These are phyloP conservation scores for Agaricus sinodeliciosus DNA, from an alignment of 768 basidiomycete species.

Conservation along the genomic window DNA sequence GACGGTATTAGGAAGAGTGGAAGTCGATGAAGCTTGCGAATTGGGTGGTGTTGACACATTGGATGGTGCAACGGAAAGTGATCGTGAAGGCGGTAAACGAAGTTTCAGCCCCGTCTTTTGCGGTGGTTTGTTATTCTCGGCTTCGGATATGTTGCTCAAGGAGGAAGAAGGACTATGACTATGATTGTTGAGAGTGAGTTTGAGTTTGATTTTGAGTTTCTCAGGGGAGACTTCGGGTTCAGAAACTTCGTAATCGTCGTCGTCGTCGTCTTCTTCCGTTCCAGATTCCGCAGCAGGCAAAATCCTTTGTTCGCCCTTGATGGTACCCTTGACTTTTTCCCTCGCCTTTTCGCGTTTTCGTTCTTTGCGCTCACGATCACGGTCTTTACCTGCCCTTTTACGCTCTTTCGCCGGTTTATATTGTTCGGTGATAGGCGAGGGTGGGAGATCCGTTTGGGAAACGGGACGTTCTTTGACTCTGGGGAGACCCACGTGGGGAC, in stretches of 20 bases:
- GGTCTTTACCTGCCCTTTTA: conserved; percentile 27
- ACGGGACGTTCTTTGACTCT: conserved; percentile 47
- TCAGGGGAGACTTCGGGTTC: not conserved
- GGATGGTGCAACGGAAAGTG: conserved; percentile 17
- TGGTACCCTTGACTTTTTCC: conserved; percentile 13
- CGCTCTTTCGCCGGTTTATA: conserved; percentile 18
- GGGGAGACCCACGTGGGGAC: conserved; percentile 77
- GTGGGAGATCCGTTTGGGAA: conserved; percentile 20
- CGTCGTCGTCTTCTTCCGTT: not conserved
- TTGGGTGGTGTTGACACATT: conserved; percentile 13
- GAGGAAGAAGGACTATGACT: not conserved
- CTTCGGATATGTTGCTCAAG: conserved; percentile 11
- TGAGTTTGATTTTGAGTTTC: conserved; percentile 9
- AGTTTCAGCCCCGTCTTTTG: conserved; percentile 2
- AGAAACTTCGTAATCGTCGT: not conserved
- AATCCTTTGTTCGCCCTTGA: not conserved
- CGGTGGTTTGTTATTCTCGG: not conserved
- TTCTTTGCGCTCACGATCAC: conserved; percentile 18
- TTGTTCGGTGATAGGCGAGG: conserved; percentile 19
- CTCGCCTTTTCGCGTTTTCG: conserved; percentile 18
- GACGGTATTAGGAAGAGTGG: not conserved
- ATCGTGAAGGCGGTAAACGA: conserved; percentile 10
- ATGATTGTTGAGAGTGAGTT: conserved; percentile 5
- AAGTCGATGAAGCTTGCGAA: conserved; percentile 10
- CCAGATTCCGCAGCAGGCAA: not conserved